Base-by-base conservation (phyloP, 306 rosid species). In the Cucurbita moschata region DNA sequence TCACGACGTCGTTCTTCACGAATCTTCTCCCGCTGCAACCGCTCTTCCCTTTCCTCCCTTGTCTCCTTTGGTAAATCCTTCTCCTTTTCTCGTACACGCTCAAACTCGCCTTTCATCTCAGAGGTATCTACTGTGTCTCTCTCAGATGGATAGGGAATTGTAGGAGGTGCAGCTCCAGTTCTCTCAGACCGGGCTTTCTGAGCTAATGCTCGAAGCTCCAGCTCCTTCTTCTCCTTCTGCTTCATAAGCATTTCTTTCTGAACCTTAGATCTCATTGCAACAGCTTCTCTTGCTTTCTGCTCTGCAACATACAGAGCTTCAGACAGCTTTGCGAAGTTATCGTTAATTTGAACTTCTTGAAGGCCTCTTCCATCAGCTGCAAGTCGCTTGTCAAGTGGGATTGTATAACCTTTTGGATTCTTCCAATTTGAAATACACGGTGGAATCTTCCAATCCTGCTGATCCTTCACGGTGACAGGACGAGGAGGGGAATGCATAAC, bases 391-490 rank as follows among this genome's bases (percentile, higher is more conserved):
- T 90, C 98, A 67, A 93, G 88, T 1, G 96, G 97, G 60, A 90
- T 90, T 0, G 92, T 88, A 37, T 93, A 90, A 78, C 98, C 96
- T 82, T 93, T 93, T 0, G 96, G 97, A 75, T 93, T 93, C 94
- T 93, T 88, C 98, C 97, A 90, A 79, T 86, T 87, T 6, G 98
- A 93, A 58, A 93, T 90, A 67, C 96, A 90, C 21, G 96, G 97
- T 1, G 97, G 98, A 63, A 93, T 90, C 79, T 93, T 90, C 98
- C 97, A 93, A 77, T 93, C 98, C 71, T 90, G 96, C 79, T 88
- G 94, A 71, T 93, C 98, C 76, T 93, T 93, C 77, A 90, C 89
- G 0, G 96, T 90, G 78, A 90, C 94, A 2, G 94, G 96, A 53
- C 96, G 78, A 0, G 96, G 98, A 63, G 94, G 97, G 4, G 97